phyloP scores from a whole-genome alignment of 2,329 filamentous ascomycete genomes.

The Trichoderma semiorbis region DNA sequence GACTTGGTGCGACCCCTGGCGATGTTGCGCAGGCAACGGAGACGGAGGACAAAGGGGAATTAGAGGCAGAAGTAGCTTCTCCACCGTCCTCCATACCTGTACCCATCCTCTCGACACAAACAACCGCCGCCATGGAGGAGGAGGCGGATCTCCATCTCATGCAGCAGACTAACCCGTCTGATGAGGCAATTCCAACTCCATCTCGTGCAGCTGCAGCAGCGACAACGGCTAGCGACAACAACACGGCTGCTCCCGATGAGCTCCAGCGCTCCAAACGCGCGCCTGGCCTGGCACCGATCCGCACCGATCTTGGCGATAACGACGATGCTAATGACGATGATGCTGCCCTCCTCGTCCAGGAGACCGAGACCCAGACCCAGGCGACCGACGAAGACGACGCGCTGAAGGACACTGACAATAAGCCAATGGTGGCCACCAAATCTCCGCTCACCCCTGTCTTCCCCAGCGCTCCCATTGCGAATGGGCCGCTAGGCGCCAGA shows the following conservation, averaged over 20 bases:
- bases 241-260: not conserved
- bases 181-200: not conserved
- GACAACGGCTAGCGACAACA: slow-evolving; percentile 23
- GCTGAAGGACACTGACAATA: slow-evolving; percentile 80
- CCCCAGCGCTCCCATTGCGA: slow-evolving; percentile 31
- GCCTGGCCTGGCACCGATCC: slow-evolving; percentile 48
- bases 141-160: not conserved
- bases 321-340: slow-evolving; percentile 62
- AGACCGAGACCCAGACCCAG: slow-evolving; percentile 61
- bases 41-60: slow-evolving; percentile 14
- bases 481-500: slow-evolving; percentile 10
- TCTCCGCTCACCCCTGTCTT: slow-evolving; percentile 73
- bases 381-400: slow-evolving; percentile 59
- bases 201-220: not conserved
- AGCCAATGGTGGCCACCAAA: slow-evolving; percentile 72
- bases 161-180: not conserved
- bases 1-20: slow-evolving; percentile 13
- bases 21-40: slow-evolving; percentile 18
- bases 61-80: slow-evolving; percentile 12
- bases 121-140: not conserved
- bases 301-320: slow-evolving; percentile 42
- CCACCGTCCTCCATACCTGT: not conserved
- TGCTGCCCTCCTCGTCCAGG: slow-evolving; percentile 69
- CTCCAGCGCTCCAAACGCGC: slow-evolving; percentile 35
- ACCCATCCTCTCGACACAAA: slow-evolving; percentile 25